A percentile compares a stretch with the other conserved stretches of the same genome.
Evolutionary conservation across 2,329 filamentous ascomycete species (phyloP).

Genomic region (Diplocarpon mali): DNA sequence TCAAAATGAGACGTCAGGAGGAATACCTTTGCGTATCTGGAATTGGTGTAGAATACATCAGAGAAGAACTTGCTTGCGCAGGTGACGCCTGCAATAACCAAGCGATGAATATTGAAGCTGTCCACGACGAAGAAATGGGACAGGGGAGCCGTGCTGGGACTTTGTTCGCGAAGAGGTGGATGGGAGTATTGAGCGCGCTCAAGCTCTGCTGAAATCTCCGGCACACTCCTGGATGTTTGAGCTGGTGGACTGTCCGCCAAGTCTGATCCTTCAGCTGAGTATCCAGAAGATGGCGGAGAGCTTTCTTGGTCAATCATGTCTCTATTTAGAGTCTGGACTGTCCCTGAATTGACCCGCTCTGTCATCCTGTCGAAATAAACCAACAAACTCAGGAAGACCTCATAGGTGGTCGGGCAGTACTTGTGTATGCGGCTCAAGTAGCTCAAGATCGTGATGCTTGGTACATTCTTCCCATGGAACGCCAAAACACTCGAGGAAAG

Average conservation of each 20-base stretch:
- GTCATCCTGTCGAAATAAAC: constrained; percentile 99
- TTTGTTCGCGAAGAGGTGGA: constrained; percentile 17
- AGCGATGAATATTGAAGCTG: constrained; percentile 95
- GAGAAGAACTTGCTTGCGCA: constrained; percentile 99
- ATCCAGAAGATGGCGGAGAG: constrained; percentile 21
- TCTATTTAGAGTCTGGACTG: constrained; percentile 52
- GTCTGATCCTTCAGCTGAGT: constrained; percentile 25
- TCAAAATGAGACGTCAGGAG: constrained; percentile 1
- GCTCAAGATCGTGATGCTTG: constrained; percentile 91
- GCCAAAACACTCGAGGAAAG: constrained; percentile 71
- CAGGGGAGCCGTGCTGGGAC: constrained; percentile 27
- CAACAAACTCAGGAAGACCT: constrained; percentile 88
- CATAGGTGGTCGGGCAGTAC: constrained; percentile 96
- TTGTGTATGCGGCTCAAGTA: constrained; percentile 95
- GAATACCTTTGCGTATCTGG: constrained; percentile 89
- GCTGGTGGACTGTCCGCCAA: constrained; percentile 21
- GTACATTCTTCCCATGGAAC: constrained; percentile 96
- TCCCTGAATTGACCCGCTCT: constrained; percentile 78
- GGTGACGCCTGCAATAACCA: constrained; percentile 94
- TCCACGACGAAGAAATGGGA: constrained; percentile 86
- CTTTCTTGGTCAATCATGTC: constrained; percentile 22
- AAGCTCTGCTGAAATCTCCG: constrained; percentile 18
- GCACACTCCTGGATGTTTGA: constrained; percentile 20
- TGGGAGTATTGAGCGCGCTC: constrained; percentile 23
- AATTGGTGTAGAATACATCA: constrained; percentile 97